Evolutionary conservation across 2,329 filamentous ascomycete species (phyloP), one percentile per base, ranked within the genome.

Genomic region (Phialophora chinensis): DNA sequence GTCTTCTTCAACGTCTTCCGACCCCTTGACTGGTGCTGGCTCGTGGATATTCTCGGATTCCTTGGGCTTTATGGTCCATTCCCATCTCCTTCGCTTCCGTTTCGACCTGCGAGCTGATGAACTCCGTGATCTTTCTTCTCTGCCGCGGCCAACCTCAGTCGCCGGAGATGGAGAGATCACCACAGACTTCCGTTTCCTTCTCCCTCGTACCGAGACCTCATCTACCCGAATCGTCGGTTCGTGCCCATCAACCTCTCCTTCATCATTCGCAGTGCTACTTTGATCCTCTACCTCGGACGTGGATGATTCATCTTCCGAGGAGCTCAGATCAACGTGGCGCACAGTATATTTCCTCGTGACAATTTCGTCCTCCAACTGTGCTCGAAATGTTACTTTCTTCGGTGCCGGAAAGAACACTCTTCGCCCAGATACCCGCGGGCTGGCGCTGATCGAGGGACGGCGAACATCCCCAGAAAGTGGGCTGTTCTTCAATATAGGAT

Each of bases 351-450:
- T 81, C 49, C 81, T 79, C 2, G 81, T 88, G 68, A 79, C 80
- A 71, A 89, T 87, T 64, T 87, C 85, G 73, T 88, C 86, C 54
- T 86, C 85, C 29, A 88, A 74, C 20, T 84, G 83, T 12, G 78
- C 78, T 23, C 82, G 80, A 73, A 88, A 89, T 29, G 81, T 82
- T 12, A 89, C 86, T 68, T 79, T 81, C 77, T 88, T 88, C 72
- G 82, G 78, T 1, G 83, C 79, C 3, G 86, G 85, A 72, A 87
- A 88, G 68, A 80, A 79, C 35, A 78, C 75, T 53, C 75, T 76
- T 59, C 78, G 75, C 38, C 65, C 75, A 79, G 76, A 66, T 78
- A 78, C 77, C 54, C 72, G 74, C 72, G 72, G 77, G 42, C 75
- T 73, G 54, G 73, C 72, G 63, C 66, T 73, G 29, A 76, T 72